Evolutionary conservation across 305 asterid genomes (phyloP), one percentile per base, ranked within the genome.

Genomic region (Solanum aculeatissimum): DNA sequence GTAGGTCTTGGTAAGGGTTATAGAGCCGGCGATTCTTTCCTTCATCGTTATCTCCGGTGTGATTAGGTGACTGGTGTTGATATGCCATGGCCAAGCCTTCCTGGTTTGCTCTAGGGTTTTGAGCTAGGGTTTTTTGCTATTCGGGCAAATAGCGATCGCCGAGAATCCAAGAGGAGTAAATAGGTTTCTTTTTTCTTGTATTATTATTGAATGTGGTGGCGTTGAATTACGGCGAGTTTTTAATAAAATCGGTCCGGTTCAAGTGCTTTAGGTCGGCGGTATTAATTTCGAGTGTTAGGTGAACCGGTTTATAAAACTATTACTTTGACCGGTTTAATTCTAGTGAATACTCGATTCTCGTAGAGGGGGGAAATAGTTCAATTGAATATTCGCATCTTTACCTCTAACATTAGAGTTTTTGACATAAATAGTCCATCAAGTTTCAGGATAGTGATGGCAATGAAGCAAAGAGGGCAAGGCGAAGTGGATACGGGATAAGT

Each of bases 1-100:
- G 84, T 83, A 95, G 86, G 85, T 95, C 96, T 71, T 93, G 97
- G 89, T 95, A 97, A 3, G 99, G 99, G 87, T 92, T 95, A 93
- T 97, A 95, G 66, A 95, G 93, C 29, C 95, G 97, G 69, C 91
- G 94, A 81, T 87, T 90, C 62, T 92, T 87, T 78, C 75, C 80
- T 74, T 83, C 83, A 65, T 89, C 86, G 49, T 78, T 91, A 7
- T 89, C 88, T 79, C 84, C 49, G 78, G 70, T 80, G 70, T 89
- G 90, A 89, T 87, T 89, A 15, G 98, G 91, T 86, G 92, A 85
- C 85, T 88, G 90, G 42, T 95, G 91, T 47, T 92, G 95, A 89
- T 91, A 92, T 19, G 96, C 96, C 99, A 93, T 95, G 85, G 91
- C 83, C 77, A 4, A 40, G 45, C 58, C n/a, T 27, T 55, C 42